Base-by-base conservation (phyloP, 2,329 filamentous ascomycete genomes). In the Penicillium sp. region DNA sequence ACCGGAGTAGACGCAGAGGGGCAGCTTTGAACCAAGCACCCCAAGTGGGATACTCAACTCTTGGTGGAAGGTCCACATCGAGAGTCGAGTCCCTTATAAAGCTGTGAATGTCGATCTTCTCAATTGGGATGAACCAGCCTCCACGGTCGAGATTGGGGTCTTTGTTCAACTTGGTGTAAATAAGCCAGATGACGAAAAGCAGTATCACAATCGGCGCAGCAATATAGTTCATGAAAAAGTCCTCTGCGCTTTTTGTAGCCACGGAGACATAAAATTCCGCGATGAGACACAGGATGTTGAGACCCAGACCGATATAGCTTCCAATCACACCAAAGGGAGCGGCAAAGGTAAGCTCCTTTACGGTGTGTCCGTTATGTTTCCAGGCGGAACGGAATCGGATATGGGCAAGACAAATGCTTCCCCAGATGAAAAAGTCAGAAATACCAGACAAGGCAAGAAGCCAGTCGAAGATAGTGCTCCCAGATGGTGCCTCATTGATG, bases 331-430 rank as follows among this genome's bases (percentile, higher is more conserved):
- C 88, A 47, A 83, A 80, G 49, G 81, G 75, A 19, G 86, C 84
- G 39, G 75, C 74, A 77, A 87, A 90, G 1, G 87, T 84, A 4
- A 90, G 81, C 67, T 87, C 85, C n/a, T 88, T 84, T 4, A 87
- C 70, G 2, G 77, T 80, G 65, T 83, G 84, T 25, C 85, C 85
- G 55, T 87, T 80, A 17, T 64, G 47, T n/a, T 52, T 72, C 86
- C 86, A 89, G 0, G 85, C 86, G 5, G 68, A 62, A 38, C 86
- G 85, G 81, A 88, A 89, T 21, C 87, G 85, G 68, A 90, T 88
- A 66, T 90, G 88, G 2, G 85, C 81, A 19, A 86, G 70, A 69
- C 85, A 87, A 65, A 89, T 87, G 45, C 82, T 85, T 23, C 80
- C 84, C 86, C 86, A 89, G 17, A 85, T 84, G 71, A 88, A 88